Base-by-base conservation (phyloP, 352 stramenopile genomes). In the Phytopythium cucurbitacearum region DNA sequence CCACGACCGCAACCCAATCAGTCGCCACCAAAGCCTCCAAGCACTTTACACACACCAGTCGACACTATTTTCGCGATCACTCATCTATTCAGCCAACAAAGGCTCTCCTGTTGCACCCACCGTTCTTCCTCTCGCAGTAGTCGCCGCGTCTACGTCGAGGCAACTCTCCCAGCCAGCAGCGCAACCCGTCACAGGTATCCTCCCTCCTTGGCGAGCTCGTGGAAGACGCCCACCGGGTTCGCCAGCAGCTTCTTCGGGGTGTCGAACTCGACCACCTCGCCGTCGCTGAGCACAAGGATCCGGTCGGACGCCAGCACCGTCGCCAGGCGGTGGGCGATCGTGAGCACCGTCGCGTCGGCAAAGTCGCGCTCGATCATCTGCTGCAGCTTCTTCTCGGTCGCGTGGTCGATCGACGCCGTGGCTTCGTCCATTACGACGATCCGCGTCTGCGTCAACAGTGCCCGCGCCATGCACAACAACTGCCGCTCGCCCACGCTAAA, bases 351-450 rank as follows among this genome's bases (percentile, higher is more conserved):
- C 16, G 82, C 88, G 38, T 96, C 77, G 1, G 61, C 59, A 70
- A 99, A 99, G 48, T 98, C 93, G 46, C 95, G 65, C 28, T 94
- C 80, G 59, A 99, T 97, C 28, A 85, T 96, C 16, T 71, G 67
- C 65, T 95, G 86, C 53, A 97, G 96, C 56, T 93, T 91, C 45
- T 77, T 69, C 69, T 98, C 94, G 3, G 83, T 96, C 52, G 91
- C 82, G 7, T 66, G 78, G 56, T 97, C 90, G 43, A 97, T 95
- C 7, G 85, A 94, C 11, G 89, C 89, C 7, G 97, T 99, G 3
- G 97, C 97, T 69, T 99, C 97, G 58, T 99, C 97, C 82, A 99
- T 97, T 3, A 99, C 65, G 37, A 99, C 83, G 36, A 99, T 96
- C 10, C 66, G 62, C 47, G 90, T 94, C 28, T 94, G 80, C 38